These are phyloP conservation scores for Fusarium sp. DNA, from an alignment of 2,329 filamentous ascomycete genomes.

Conservation along the genomic window DNA sequence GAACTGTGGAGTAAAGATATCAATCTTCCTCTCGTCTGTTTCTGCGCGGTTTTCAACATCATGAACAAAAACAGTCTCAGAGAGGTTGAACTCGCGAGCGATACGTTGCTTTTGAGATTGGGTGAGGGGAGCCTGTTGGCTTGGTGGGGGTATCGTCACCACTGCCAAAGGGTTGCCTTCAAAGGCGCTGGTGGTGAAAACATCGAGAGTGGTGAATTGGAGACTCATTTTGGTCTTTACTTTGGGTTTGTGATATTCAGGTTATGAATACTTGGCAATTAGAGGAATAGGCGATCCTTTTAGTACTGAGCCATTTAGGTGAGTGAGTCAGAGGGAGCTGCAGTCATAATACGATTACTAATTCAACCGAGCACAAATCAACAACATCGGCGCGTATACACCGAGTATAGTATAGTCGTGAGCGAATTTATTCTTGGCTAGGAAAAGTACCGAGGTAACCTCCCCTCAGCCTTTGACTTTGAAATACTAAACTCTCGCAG, in stretches of 20 bases:
- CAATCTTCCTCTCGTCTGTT: conserved; percentile 52
- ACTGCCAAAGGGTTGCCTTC: conserved; percentile 69
- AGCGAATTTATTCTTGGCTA: not conserved
- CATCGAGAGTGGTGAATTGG: conserved; percentile 63
- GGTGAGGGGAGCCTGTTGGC: conserved; percentile 41
- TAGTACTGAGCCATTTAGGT: not conserved
- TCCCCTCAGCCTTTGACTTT: not conserved
- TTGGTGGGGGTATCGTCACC: conserved; percentile 58
- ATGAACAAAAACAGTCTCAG: conserved; percentile 71
- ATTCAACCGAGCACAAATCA: not conserved
- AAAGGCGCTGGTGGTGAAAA: conserved; percentile 63
- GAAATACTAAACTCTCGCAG: not conserved
- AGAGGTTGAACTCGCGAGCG: conserved; percentile 70
- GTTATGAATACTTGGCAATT: rapidly evolving
- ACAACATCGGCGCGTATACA: not conserved
- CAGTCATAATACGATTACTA: not conserved
- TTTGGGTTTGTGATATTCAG: rapidly evolving
- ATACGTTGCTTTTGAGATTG: conserved; percentile 65
- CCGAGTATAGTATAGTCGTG: not conserved
- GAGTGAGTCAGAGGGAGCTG: not conserved
- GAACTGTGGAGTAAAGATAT: conserved; percentile 65
- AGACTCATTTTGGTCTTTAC: conserved; percentile 45
- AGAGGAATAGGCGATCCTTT: rapidly evolving
- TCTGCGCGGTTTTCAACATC: conserved; percentile 46
- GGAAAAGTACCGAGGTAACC: rapidly evolving